Base-by-base conservation (phyloP, 169 alveolate species). In the Eimeria falciformis region DNA sequence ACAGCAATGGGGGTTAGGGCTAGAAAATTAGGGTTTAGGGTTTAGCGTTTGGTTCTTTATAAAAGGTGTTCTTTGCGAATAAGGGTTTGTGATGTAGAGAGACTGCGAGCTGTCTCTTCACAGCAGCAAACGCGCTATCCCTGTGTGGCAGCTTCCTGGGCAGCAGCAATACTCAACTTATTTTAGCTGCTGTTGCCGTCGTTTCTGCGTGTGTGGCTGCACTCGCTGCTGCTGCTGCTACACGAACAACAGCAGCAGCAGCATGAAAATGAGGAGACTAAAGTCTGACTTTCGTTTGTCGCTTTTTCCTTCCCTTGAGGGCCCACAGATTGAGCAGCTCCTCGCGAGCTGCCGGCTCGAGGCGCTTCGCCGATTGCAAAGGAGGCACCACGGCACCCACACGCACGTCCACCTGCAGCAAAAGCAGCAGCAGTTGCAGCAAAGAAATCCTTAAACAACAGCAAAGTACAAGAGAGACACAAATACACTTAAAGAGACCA, bases 381-480 rank as follows among this genome's bases (percentile, higher is more conserved):
- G 98, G 98, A 43, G 95, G 96, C 40, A 96, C 95, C 40, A 96
- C 97, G 5, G 96, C 96, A 23, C 98, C 98, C 27, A 97, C 96
- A 69, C 96, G 94, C 47, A 91, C 94, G 78, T 91, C 86, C 82
- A 91, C 89, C 94, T 91, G 92, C 75, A 91, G 17, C 25, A 55
- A n/a, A 9, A 75, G 58, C n/a, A 23, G 58, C 33, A 71, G 73
- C 1, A 62, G 29, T 29, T 21, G 73, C 73, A 62, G 29, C 73
- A 2, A 29, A 68, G 47, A 25, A 68, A 33, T 21, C 21, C 0
- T 47, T 21, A 9, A 9, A 4, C 81, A 25, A 23, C 29, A 14
- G 29, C 9, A 58, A n/a, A 9, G 9, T 21, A 5, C 29, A 5
- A 5, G 71, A 9, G 14, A 14, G 58, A 7, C 21, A 14, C 58